Conservation (phyloP, 208 protist species). For the Balamuthia mandrillaris region DNA sequence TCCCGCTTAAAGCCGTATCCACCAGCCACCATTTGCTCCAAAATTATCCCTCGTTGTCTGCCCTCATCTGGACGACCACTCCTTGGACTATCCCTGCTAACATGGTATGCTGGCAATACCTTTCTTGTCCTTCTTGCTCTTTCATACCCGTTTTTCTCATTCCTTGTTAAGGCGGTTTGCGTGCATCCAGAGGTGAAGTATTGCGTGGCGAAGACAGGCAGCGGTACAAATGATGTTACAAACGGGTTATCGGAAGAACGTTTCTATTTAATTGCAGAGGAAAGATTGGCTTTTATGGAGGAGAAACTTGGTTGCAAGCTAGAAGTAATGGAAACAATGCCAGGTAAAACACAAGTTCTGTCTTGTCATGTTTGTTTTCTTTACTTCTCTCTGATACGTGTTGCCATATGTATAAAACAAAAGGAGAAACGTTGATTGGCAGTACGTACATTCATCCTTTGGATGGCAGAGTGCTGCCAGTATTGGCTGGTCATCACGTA, state of each 20-base stretch:
- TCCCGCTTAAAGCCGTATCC: conserved; percentile 33
- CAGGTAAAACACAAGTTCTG: too few species aligned
- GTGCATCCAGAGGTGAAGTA: conserved; percentile 67
- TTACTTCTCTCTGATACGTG: too few species aligned
- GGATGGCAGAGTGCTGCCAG: not conserved
- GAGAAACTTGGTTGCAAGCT: not conserved
- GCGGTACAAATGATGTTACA: not conserved
- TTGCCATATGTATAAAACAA: too few species aligned
- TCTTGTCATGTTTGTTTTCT: too few species aligned
- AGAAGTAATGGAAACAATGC: not conserved
- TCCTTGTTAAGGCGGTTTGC: conserved; percentile 62
- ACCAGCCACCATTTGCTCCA: not conserved
- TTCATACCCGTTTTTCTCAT: not conserved
- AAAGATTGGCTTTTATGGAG: conserved; percentile 9
- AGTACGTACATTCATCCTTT: conserved; percentile 45
- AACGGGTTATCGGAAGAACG: too few species aligned
- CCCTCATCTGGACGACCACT: conserved; percentile 79
- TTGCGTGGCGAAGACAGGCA: conserved; percentile 22
- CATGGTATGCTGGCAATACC: not conserved
- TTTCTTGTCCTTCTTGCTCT: not conserved
- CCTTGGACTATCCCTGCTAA: conserved; percentile 82
- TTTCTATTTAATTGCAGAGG: conserved; percentile 32
- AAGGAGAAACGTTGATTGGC: not conserved
- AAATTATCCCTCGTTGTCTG: not conserved
- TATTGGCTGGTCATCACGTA: conserved; percentile 67